phyloP scores from a whole-genome alignment of 2,329 filamentous ascomycete genomes.

The Plenodomus tracheiphilus region DNA sequence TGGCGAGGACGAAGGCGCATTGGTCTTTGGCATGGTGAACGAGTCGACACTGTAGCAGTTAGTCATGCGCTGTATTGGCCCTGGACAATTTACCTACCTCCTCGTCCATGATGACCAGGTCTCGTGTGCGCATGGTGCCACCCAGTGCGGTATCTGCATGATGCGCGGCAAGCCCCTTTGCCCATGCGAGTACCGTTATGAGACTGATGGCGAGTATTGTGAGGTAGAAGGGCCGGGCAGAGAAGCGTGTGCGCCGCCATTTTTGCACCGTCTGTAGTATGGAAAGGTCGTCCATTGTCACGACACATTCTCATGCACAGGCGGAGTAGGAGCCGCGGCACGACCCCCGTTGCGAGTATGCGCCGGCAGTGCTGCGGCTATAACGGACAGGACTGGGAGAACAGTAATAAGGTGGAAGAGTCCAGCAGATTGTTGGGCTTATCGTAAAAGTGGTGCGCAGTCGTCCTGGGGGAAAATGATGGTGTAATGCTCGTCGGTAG shows the following conservation, averaged over 20 bases:
- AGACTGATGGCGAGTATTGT: slow-evolving; percentile 37
- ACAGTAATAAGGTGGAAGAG: not conserved
- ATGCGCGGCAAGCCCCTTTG: slow-evolving; percentile 16
- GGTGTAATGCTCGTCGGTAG: not conserved
- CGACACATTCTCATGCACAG: slow-evolving; percentile 23
- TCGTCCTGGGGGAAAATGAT: not conserved
- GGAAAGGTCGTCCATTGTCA: slow-evolving; percentile 30
- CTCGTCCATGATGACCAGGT: slow-evolving; percentile 35
- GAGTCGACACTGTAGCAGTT: slow-evolving; percentile 65
- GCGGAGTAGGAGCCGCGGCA: slow-evolving; percentile 1
- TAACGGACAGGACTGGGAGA: not conserved
- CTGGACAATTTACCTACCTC: too few relatives aligned
- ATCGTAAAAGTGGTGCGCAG: not conserved
- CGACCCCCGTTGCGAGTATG: slow-evolving; percentile 1
- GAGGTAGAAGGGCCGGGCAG: slow-evolving; percentile 43
- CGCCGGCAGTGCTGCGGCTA: slow-evolving; percentile 7
- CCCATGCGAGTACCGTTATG: slow-evolving; percentile 35
- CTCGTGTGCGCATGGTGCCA: slow-evolving; percentile 19
- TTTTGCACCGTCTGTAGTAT: slow-evolving; percentile 22
- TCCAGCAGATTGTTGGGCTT: not conserved
- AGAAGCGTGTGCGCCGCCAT: slow-evolving; percentile 38
- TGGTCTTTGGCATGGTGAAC: slow-evolving; percentile 78
- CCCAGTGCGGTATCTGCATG: not conserved
- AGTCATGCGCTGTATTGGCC: not conserved
- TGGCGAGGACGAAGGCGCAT: slow-evolving; percentile 79